Conservation (phyloP, 2,329 filamentous ascomycete genomes). For the Hypocreales sp. region DNA sequence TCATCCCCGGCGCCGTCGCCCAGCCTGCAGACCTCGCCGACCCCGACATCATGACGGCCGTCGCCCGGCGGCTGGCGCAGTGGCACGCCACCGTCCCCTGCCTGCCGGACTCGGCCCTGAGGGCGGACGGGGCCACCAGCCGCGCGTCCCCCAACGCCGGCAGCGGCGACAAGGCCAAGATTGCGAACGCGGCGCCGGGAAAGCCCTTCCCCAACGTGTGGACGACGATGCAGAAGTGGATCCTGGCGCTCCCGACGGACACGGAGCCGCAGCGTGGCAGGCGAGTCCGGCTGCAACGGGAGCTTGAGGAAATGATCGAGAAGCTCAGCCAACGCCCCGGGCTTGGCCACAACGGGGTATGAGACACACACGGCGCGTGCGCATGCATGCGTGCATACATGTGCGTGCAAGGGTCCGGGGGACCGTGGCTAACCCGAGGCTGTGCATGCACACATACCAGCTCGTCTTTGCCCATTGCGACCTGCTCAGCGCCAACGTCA, state of each 20-base stretch:
- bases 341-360: slow-evolving; percentile 59
- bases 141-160: slow-evolving; percentile 21
- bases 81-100: slow-evolving; percentile 73
- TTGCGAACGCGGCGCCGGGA: slow-evolving; percentile 40
- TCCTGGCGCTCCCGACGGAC: slow-evolving; percentile 61
- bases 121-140: slow-evolving; percentile 10
- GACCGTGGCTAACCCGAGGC: slow-evolving; percentile 6
- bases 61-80: slow-evolving; percentile 72
- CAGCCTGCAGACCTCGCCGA: slow-evolving; percentile 65
- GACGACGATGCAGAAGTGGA: slow-evolving; percentile 95
- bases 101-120: slow-evolving; percentile 20
- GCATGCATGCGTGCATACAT: too few species aligned
- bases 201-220: slow-evolving; percentile 77
- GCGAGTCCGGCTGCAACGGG: slow-evolving; percentile 53
- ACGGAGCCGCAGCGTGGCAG: slow-evolving; percentile 55
- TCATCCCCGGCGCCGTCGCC: slow-evolving; percentile 67
- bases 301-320: slow-evolving; percentile 54
- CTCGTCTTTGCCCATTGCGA: slow-evolving; percentile 93
- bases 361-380: too few species aligned
- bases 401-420: too few species aligned
- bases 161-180: slow-evolving; percentile 20
- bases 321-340: slow-evolving; percentile 65
- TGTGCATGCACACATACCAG: too few species aligned
- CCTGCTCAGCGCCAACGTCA: slow-evolving; percentile 90
- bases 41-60: slow-evolving; percentile 62